Percentiles rank a stretch among this genome's conserved stretches.
Evolutionary conservation across 2,329 filamentous ascomycete genomes (phyloP).

Genomic region (Xylogone sp.): DNA sequence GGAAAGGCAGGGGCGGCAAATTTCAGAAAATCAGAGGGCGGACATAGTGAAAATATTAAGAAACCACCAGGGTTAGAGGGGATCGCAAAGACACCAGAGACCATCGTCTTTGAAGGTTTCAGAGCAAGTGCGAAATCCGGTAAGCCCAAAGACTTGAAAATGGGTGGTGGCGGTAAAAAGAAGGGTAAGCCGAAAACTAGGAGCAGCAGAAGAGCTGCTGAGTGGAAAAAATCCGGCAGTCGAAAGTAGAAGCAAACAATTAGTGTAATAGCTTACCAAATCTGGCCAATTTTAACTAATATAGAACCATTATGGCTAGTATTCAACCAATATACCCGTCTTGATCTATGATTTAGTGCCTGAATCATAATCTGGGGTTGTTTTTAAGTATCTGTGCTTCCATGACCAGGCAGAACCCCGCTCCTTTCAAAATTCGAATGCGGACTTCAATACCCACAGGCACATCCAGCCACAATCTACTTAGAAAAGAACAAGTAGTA

Average conservation of each 20-base stretch:
- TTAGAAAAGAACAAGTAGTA: no score
- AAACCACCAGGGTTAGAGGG: constrained; percentile 17
- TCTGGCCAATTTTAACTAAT: no score
- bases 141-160: constrained; percentile 57
- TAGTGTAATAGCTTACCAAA: neutral
- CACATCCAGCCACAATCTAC: no score
- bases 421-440: no score
- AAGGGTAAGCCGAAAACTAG: constrained; percentile 39
- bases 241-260: constrained; percentile 23
- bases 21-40: constrained; percentile 23
- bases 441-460: no score
- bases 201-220: constrained; percentile 28
- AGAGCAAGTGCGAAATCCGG: constrained; percentile 66
- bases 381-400: no score
- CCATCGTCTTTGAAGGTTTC: constrained; percentile 77
- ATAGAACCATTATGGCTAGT: no score
- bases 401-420: no score
- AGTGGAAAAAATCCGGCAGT: constrained; percentile 33
- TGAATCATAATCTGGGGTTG: no score
- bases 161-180: constrained; percentile 47
- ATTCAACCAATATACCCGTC: no score
- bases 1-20: constrained; percentile 61
- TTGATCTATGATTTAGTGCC: neutral
- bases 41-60: constrained; percentile 5
- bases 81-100: constrained; percentile 56